Conservation (phyloP, 345 rosid species). For the Mangifera indica region DNA sequence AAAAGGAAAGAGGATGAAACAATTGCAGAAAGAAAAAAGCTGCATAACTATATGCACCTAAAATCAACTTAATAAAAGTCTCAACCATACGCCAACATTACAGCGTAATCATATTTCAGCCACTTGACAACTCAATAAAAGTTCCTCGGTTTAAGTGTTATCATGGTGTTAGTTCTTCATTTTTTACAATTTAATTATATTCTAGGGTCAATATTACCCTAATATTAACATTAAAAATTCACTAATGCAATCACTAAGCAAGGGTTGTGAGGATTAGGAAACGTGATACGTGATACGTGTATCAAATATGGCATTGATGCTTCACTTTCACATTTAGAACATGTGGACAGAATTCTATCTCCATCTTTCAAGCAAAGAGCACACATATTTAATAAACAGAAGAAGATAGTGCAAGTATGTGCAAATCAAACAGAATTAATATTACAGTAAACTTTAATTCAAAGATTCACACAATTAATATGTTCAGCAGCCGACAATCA, state of each 20-base stretch:
- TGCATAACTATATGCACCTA: not conserved
- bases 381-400: not conserved
- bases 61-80: not conserved
- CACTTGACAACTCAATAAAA: not conserved
- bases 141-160: not conserved
- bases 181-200: no score
- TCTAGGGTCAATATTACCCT: not conserved
- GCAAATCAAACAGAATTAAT: not conserved
- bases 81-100: not conserved
- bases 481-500: not conserved
- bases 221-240: not conserved
- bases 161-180: not conserved
- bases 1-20: slow-evolving; percentile 3
- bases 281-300: not conserved
- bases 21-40: not conserved
- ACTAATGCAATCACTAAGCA: not conserved
- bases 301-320: not conserved
- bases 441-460: not conserved
- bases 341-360: not conserved
- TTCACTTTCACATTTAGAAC: not conserved
- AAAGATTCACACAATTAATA: not conserved
- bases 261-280: not conserved
- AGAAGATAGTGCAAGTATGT: not conserved
- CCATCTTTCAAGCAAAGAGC: not conserved
- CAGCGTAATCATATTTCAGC: not conserved